Base-by-base conservation (phyloP, 441 rosid genomes). In the Metrosideros polymorpha region DNA sequence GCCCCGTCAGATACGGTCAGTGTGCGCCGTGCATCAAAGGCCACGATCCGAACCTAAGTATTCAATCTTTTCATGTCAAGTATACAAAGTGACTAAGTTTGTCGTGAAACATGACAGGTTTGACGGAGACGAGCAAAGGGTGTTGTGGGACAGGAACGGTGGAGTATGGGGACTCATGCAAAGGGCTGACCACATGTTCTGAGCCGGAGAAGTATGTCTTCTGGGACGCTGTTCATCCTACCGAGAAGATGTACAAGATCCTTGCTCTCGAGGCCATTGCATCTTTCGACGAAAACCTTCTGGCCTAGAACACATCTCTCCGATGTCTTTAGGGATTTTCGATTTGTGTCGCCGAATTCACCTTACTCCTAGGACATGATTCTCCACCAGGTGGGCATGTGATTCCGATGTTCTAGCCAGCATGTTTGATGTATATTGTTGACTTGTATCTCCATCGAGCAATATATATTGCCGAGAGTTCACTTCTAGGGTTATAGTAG, bases 201-300 rank as follows among this genome's bases (percentile, higher is more conserved):
- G 94, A 96, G 89, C 89, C 96, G 22, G 88, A 93, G 27, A 91
- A 92, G 87, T 96, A 92, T 45, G 89, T 89, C 24, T 96, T 95
- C 82, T 96, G 98, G 98, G 99, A 95, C 82, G 95, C 97, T 1
- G 98, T 94, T 55, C 99, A 96, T 86, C 98, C 98, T 19, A 93
- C 98, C 0, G 90, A 96, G 85, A 94, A 88, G 85, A 94, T 94
- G 97, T 96, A 96, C 79, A 91, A 91, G 87, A 91, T 95, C 84
- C 77, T 96, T 32, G 97, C 96, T 13, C 86, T 83, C 18, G 88
- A 89, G 50, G 94, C 94, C 51, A 30, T 95, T 22, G 83, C 86
- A 83, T 87, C 95, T n/a, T 83, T 95, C n/a, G 32, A 35, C 30
- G 85, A 85, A 84, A 88, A 89, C 75, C 83, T 91, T 83, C 87